phyloP scores from a whole-genome alignment of 768 basidiomycete species.

The Dioszegia hungarica region DNA sequence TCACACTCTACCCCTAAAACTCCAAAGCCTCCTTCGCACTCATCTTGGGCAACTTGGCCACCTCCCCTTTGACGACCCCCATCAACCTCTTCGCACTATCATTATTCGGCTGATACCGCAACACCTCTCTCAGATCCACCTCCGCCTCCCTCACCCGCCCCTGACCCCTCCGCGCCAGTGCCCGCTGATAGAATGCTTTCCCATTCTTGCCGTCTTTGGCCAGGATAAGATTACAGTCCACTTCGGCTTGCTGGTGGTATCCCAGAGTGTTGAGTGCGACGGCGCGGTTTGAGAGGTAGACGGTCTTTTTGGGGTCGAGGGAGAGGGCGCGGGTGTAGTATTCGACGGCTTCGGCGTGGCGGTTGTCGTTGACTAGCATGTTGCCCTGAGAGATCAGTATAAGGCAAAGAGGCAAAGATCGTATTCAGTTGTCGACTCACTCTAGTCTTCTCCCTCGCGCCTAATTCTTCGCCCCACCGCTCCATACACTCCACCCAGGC shows the following conservation, averaged over 20 bases:
- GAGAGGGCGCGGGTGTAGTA: slow-evolving; percentile 48
- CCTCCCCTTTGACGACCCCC: slow-evolving; percentile 22
- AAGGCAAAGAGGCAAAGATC: not conserved
- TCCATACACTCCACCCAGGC: slow-evolving; percentile 48
- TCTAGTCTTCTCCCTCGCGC: slow-evolving; percentile 42
- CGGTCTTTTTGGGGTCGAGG: slow-evolving; percentile 47
- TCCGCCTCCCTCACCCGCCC: slow-evolving; percentile 44
- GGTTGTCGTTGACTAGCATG: slow-evolving; percentile 31
- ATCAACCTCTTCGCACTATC: slow-evolving; percentile 39
- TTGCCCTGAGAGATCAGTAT: slow-evolving; percentile 32
- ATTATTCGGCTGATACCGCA: slow-evolving; percentile 31
- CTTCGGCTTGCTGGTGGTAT: slow-evolving; percentile 42
- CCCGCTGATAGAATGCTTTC: slow-evolving; percentile 48
- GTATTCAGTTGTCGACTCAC: slow-evolving; percentile 14
- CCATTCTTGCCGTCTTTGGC: slow-evolving; percentile 39
- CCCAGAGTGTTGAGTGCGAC: slow-evolving; percentile 47
- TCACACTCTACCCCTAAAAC: slow-evolving; percentile 14
- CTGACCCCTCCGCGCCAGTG: slow-evolving; percentile 39
- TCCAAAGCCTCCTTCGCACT: slow-evolving; percentile 29
- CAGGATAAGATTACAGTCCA: slow-evolving; percentile 44
- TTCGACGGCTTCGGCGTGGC: slow-evolving; percentile 37
- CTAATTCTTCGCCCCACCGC: slow-evolving; percentile 48
- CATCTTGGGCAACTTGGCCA: slow-evolving; percentile 29
- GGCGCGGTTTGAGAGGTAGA: slow-evolving; percentile 47
- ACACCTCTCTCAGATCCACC: slow-evolving; percentile 33